Evolutionary conservation across 2,329 filamentous ascomycete genomes (phyloP).

Genomic region (Calonectria ilicicola): DNA sequence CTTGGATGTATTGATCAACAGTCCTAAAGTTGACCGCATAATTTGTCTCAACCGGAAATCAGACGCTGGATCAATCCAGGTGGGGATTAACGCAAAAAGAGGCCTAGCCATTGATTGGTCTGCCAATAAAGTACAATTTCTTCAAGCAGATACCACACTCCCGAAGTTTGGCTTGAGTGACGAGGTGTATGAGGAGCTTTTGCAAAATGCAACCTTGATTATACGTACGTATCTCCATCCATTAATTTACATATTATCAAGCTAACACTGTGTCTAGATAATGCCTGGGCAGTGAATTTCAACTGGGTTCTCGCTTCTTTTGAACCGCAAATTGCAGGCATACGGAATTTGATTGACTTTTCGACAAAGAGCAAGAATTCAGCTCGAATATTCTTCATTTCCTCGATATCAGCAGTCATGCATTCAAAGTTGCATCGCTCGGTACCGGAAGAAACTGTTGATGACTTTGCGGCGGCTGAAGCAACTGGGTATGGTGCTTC

Average conservation of each 20-base stretch:
- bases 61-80: not conserved
- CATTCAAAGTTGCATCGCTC: not conserved
- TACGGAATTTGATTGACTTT: conserved; percentile 26
- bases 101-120: not conserved
- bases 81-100: not conserved
- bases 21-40: not conserved
- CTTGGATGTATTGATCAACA: not conserved
- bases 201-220: not conserved
- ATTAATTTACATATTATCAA: too few relatives aligned
- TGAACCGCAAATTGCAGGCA: conserved; percentile 29
- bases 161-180: not conserved
- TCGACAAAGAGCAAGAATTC: not conserved
- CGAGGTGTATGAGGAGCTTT: not conserved
- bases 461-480: not conserved
- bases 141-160: not conserved
- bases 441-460: not conserved
- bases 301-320: conserved; percentile 29
- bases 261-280: conserved; percentile 24
- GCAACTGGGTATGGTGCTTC: not conserved
- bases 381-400: conserved; percentile 1
- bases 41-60: not conserved
- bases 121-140: not conserved
- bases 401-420: not conserved
- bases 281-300: conserved; percentile 37
- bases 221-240: not conserved